Conservation (phyloP, 805 yeast genomes). For the Candida taoyuanica region DNA sequence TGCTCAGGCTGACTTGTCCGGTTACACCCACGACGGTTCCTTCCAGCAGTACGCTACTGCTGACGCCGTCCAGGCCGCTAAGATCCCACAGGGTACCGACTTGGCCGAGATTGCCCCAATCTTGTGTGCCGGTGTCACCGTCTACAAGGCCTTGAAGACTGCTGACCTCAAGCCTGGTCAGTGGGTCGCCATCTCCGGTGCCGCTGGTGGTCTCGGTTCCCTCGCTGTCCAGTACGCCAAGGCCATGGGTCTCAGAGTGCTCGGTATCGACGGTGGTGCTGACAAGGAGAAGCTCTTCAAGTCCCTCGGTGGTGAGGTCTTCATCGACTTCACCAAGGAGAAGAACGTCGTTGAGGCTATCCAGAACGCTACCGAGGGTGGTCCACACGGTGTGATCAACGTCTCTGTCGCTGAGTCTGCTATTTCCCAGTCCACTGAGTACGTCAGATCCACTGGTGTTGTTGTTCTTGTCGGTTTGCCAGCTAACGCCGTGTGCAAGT, state of each 20-base stretch:
- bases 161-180: conserved; percentile 66
- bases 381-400: conserved; percentile 72
- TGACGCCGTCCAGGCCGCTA: conserved; percentile 82
- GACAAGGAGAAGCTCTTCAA: conserved; percentile 52
- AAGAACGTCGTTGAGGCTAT: conserved; percentile 53
- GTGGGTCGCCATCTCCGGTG: conserved; percentile 76
- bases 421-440: conserved; percentile 54
- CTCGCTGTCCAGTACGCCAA: conserved; percentile 70
- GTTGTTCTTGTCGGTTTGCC: conserved; percentile 76
- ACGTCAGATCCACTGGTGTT: conserved; percentile 63
- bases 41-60: conserved; percentile 91
- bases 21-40: conserved; percentile 87
- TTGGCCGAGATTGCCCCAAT: conserved; percentile 76
- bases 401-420: conserved; percentile 72
- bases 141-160: conserved; percentile 83
- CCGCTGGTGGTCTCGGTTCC: conserved; percentile 77
- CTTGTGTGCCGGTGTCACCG: conserved; percentile 89
- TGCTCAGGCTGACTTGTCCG: conserved; percentile 66
- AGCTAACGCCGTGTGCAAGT: conserved; percentile 66
- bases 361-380: conserved; percentile 58
- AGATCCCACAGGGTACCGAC: conserved; percentile 68
- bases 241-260: conserved; percentile 71
- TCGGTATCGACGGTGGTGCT: conserved; percentile 69
- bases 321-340: conserved; percentile 53
- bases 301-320: conserved; percentile 62